Evolutionary conservation across 2,329 filamentous ascomycete genomes (phyloP).

Genomic region (Cadophora luteo-olivacea): DNA sequence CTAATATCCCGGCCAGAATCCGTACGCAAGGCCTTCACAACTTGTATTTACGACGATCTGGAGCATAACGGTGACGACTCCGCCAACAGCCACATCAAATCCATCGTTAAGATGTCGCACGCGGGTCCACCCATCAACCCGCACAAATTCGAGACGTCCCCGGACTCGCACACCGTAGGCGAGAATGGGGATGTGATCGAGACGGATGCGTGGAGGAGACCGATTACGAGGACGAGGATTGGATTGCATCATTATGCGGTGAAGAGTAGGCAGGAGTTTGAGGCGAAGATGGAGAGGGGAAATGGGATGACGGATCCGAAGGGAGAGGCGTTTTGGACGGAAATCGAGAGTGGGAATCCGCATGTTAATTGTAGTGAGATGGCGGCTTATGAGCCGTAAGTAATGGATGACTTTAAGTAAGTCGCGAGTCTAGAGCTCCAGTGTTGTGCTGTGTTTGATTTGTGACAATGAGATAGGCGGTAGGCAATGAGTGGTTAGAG

Average conservation of each 20-base stretch:
- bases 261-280: constrained; percentile 45
- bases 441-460: not conserved
- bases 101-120: constrained; percentile 42
- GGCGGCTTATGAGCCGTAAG: constrained; percentile 37
- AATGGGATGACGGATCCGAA: constrained; percentile 41
- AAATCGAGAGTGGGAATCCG: constrained; percentile 35
- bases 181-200: constrained; percentile 39
- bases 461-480: not conserved
- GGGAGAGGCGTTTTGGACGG: constrained; percentile 37
- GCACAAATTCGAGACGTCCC: constrained; percentile 37
- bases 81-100: constrained; percentile 45
- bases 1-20: constrained; percentile 38
- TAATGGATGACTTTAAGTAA: not conserved
- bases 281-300: constrained; percentile 38
- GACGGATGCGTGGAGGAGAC: constrained; percentile 36
- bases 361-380: constrained; percentile 40
- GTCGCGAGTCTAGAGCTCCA: not conserved
- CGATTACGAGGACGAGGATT: constrained; percentile 43
- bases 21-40: constrained; percentile 42
- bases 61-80: constrained; percentile 30
- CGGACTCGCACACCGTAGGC: constrained; percentile 38
- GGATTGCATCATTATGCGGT: constrained; percentile 46
- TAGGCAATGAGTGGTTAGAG: not conserved
- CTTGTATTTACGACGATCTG: constrained; percentile 40
- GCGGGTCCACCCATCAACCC: constrained; percentile 34